Percentiles rank a stretch among this genome's conserved stretches.
Conservation (phyloP, 2,329 filamentous ascomycete species). For the Microsporum audouinii region DNA sequence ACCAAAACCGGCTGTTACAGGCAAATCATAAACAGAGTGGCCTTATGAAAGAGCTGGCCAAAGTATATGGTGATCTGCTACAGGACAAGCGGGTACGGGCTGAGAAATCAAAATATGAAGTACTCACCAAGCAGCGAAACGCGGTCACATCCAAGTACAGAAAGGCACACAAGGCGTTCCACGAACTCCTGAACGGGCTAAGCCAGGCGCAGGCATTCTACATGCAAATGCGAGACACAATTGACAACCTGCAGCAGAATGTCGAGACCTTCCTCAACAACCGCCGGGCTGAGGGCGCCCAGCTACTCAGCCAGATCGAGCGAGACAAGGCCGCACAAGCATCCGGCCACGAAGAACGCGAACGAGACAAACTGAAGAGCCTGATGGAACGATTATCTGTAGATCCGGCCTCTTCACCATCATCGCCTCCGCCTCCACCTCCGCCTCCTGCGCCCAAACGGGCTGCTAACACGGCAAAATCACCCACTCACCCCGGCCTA, state of each 20-base stretch:
- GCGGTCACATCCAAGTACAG: conserved; percentile 78
- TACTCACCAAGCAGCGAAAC: conserved; percentile 69
- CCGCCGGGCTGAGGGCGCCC: conserved; percentile 76
- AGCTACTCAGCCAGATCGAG: conserved; percentile 80
- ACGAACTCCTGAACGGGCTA: conserved; percentile 76
- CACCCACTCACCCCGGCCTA: background rate
- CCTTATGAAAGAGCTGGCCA: conserved; percentile 87
- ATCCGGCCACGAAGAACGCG: conserved; percentile 58
- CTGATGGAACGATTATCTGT: conserved; percentile 95
- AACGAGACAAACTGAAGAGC: conserved; percentile 72
- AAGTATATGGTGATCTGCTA: conserved; percentile 71
- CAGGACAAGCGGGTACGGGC: conserved; percentile 89
- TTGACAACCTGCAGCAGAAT: conserved; percentile 85
- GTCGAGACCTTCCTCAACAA: conserved; percentile 97
- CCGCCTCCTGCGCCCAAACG: conserved; percentile 34
- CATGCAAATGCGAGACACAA: conserved; percentile 86
- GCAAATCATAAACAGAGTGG: conserved; percentile 92
- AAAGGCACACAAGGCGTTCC: conserved; percentile 81
- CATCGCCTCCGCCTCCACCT: conserved; percentile 6
- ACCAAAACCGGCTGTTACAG: conserved; percentile 82
- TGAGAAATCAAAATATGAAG: conserved; percentile 91
- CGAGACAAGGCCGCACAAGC: conserved; percentile 55
- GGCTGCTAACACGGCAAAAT: conserved; percentile 17
- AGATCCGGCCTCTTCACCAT: conserved; percentile 44
- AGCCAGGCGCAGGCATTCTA: conserved; percentile 88